Evolutionary conservation across 1,139 yeast species (phyloP), one percentile per base, ranked within the genome.

Genomic region (Sugiyamaella xylanicola): DNA sequence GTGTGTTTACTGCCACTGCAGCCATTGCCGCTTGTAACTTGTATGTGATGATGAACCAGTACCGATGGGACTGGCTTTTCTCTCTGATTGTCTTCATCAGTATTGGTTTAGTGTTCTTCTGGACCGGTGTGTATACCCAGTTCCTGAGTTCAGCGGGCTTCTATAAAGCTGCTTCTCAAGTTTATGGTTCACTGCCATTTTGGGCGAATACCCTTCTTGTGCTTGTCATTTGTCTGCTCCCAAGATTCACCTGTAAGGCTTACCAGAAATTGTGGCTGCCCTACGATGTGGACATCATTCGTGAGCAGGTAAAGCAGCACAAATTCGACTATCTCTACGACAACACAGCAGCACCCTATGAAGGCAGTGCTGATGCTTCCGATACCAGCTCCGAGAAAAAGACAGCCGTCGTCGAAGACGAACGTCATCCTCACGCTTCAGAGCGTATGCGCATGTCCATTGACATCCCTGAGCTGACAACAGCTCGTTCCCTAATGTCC

Each of bases 71-170:
- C 74, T 89, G 96, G 95, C 74, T 90, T 53, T 84, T 92, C 5
- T 62, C 78, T n/a, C 68, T 87, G 49, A 80, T 89, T 63, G 82
- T 84, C 55, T 73, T 76, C 3, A 68, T 93, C 46, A 88, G 97
- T 8, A 81, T 84, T 56, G 68, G 88, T 54, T 67, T 91, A 44
- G 78, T 91, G 48, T 88, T 84, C 68, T 84, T 82, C 49, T 92
- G 98, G 98, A 88, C 97, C 0, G 97, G 97, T 54, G 78, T 92
- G 54, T 93, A 97, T 92, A 83, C 96, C 1, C 77, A 86, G 22
- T 73, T 82, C 9, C 60, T 78, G 7, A 73, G 77, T 48, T 80
- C 95, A 50, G 79, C 75, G 8, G 95, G 86, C 65, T 88, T 89
- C 64, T 93, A 86, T 74, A 82, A 85, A 67, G 84, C 91, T 21